Conservation (phyloP, 2,329 filamentous ascomycete species). For the Monilinia fructicola region DNA sequence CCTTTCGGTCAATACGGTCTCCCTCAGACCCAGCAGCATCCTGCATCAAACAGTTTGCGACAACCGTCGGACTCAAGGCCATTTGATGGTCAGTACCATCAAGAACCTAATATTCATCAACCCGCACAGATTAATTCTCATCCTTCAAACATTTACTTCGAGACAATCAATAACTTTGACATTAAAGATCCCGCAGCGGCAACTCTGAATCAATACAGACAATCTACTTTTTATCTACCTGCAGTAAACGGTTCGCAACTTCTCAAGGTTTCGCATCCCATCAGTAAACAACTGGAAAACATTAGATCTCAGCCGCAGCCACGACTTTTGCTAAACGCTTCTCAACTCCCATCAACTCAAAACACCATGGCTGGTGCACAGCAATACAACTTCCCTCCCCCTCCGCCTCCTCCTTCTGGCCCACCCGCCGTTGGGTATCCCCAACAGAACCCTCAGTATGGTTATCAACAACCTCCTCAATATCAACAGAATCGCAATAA, state of each 20-base stretch:
- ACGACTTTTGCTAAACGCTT: slow-evolving; percentile 8
- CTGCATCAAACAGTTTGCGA: slow-evolving; percentile 10
- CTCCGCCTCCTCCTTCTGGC: slow-evolving; percentile 38
- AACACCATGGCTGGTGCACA: slow-evolving; percentile 36
- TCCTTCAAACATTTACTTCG: background rate
- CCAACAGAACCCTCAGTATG: slow-evolving; percentile 36
- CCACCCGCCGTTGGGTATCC: slow-evolving; percentile 36
- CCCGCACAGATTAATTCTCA: background rate
- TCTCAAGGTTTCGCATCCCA: background rate
- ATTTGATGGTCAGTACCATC: background rate
- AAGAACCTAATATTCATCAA: background rate
- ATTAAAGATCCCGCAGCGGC: background rate
- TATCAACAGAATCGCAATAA: slow-evolving; percentile 39
- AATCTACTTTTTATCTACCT: background rate
- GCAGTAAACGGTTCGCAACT: background rate
- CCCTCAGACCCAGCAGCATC: background rate
- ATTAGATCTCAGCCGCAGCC: slow-evolving; percentile 21
- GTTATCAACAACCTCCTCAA: slow-evolving; percentile 35
- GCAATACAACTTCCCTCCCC: slow-evolving; percentile 42
- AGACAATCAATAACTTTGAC: background rate
- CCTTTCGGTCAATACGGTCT: background rate
- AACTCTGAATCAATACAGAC: background rate
- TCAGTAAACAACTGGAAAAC: slow-evolving; percentile 11
- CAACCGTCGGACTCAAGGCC: background rate
- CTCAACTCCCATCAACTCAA: background rate